Conservation (phyloP, 352 stramenopile genomes). For the Phytophthora sojae region DNA sequence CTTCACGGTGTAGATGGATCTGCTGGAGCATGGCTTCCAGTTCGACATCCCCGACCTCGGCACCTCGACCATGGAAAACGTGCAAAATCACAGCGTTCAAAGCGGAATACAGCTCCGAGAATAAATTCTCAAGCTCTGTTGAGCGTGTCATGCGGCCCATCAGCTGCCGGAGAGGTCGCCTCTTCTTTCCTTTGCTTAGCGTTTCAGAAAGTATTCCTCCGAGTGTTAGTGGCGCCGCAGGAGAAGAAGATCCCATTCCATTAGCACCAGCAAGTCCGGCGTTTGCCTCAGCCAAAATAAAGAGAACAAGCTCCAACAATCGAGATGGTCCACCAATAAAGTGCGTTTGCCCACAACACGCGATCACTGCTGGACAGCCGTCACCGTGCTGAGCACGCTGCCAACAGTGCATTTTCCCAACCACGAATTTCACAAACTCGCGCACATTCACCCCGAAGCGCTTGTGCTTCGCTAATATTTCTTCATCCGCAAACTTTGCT, state of each 20-base stretch:
- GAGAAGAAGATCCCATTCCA: constrained; percentile 22
- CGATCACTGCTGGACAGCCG: constrained; percentile 54
- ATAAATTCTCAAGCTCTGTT: constrained; percentile 57
- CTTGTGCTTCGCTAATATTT: constrained; percentile 57
- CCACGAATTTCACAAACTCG: constrained; percentile 61
- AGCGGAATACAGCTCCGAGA: constrained; percentile 56
- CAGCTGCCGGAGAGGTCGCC: constrained; percentile 52
- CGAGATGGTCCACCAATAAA: constrained; percentile 60
- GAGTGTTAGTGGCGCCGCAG: constrained; percentile 41
- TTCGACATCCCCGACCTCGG: constrained; percentile 58
- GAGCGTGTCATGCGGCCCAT: constrained; percentile 68
- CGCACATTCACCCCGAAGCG: constrained; percentile 64
- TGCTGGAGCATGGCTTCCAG: constrained; percentile 62
- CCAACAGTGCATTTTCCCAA: constrained; percentile 75
- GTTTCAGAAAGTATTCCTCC: constrained; percentile 63
- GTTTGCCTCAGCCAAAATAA: constrained; percentile 58
- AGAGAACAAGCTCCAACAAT: constrained; percentile 71
- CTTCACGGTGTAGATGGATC: constrained; percentile 64
- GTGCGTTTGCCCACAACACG: constrained; percentile 60
- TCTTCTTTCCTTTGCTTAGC: constrained; percentile 62
- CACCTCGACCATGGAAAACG: constrained; percentile 60
- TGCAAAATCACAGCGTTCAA: constrained; percentile 74
- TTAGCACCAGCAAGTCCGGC: constrained; percentile 37
- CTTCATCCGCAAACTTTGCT: constrained; percentile 50
- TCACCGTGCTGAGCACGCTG: constrained; percentile 74